Base-by-base conservation (phyloP, 192 early-diverging fungal genomes). In the Chytriomyces hyalinus region DNA sequence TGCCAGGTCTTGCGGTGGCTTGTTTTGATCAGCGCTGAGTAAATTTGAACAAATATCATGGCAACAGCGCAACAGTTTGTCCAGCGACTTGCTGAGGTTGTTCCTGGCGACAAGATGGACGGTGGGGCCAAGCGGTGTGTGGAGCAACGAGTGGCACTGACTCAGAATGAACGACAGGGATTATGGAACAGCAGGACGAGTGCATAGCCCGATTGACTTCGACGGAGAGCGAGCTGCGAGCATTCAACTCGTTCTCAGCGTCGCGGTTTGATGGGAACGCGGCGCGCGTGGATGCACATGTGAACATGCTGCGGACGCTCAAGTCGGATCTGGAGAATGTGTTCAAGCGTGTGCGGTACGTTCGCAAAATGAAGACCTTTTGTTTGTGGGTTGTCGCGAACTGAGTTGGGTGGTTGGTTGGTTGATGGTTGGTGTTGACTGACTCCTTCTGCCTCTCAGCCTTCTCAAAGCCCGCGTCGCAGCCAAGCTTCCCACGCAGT, bases 201-300 rank as follows among this genome's bases (percentile, higher is more conserved):
- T 47, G 44, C 24, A 15, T 67, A 13, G 43, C 13, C 15, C 9
- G 44, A 13, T 13, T 67, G 9, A 13, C 28, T 47, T 28, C 66
- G 5, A 75, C 73, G 10, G 67, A 78, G 20, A 50, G 49, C 24
- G 10, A 43, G 24, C 61, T 91, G 2, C 67, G 77, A 7, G 81
- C 88, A 0, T 83, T 89, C 76, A 91, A 91, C 67, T 81, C 87
- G 43, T 91, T 90, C 76, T 86, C 87, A 20, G 83, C 86, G 0
- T 70, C 79, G 49, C 86, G 88, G 10, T 91, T 84, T 79, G 79
- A 84, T 17, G 80, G 86, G 46, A 78, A 86, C 13, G 81, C 86
- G 24, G 81, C 78, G 17, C 81, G 86, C 49, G 82, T 91, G 46
- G 90, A 91, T 26, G 51, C 83, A 0, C 86, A 91, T 61, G 86